Base-by-base conservation (phyloP, 345 rosid genomes). In the Nasturtium officinale region DNA sequence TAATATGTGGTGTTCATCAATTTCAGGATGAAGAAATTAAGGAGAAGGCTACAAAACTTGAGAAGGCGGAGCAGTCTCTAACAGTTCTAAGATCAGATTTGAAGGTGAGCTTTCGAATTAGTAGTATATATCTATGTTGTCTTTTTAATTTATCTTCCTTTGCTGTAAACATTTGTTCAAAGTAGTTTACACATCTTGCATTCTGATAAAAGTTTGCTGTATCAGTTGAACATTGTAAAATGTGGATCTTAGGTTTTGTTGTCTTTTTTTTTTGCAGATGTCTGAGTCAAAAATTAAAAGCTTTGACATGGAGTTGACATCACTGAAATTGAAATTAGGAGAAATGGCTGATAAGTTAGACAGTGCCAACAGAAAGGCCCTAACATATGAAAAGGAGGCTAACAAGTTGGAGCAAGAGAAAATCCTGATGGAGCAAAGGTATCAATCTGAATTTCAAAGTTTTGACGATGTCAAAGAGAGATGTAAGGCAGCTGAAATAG, bases 381-480 rank as follows among this genome's bases (percentile, higher is more conserved):
- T 79, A 72, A 62, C 97, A 21, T 96, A 72, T 75, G 99, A 92
- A 80, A 79, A 84, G 78, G 86, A 89, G 65, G 94, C 99, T 53
- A 86, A 74, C 80, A 86, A 83, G 56, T 45, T 89, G 77, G 95
- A 92, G 70, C 99, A 92, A 74, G 99, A 92, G 80, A 96, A 87
- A 83, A 76, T 85, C 72, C 87, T 87, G 78, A 52, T 90, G 54
- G 97, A 92, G 81, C 88, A 90, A 63, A 92, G 81, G 82, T 96
- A 92, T 81, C 78, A 71, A 46, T 82, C 98, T 28, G 96, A 86
- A 69, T 96, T 92, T 76, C 83, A 78, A 67, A 86, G 96, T 74
- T 89, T 96, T 71, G 99, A 87, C 43, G 95, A 87, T 79, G 83
- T 90, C 71, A 87, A 90, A 79, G 86, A 85, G 76, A 83, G 98